Evolutionary conservation across 176 grass and related monocot species (phyloP).

Genomic region (Avena atlantica): DNA sequence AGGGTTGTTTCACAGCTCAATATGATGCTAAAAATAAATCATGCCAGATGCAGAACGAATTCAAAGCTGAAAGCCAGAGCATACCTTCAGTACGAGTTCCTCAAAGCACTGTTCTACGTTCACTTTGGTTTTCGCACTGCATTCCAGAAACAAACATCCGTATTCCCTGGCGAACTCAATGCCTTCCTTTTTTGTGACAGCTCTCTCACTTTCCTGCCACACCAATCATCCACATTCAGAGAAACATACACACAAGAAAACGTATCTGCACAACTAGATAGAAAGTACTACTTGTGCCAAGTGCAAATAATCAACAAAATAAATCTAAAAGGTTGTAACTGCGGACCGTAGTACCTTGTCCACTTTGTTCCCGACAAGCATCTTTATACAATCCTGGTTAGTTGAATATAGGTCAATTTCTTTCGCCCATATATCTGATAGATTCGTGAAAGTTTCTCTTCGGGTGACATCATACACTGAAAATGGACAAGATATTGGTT

Average conservation of each 20-base stretch:
- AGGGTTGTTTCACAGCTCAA: neutral
- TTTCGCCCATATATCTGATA: conserved; percentile 96
- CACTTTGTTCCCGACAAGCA: conserved; percentile 98
- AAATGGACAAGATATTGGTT: neutral
- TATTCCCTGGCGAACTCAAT: conserved; percentile 95
- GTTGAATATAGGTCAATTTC: conserved; percentile 99
- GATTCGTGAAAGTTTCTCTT: conserved; percentile 90
- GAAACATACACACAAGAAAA: neutral
- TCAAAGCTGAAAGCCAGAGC: neutral
- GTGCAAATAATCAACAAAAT: neutral
- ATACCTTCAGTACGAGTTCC: conserved; percentile 94
- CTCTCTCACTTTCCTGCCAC: conserved; percentile 94
- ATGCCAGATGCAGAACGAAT: neutral
- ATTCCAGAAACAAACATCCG: conserved; percentile 92
- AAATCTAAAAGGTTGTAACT: neutral
- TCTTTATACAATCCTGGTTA: conserved; percentile 98
- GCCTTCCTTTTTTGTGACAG: conserved; percentile 92
- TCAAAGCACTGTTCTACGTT: conserved; percentile 97
- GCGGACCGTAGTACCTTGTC: conserved; percentile 71
- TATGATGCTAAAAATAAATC: conserved; percentile 17
- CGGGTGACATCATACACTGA: conserved; percentile 91
- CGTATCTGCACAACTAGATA: neutral
- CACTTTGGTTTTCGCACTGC: conserved; percentile 92
- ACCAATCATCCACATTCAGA: conserved; percentile 5
- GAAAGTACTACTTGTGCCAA: neutral